phyloP scores from a whole-genome alignment of 2,329 filamentous ascomycete species.

The Botrytis pseudocinerea region DNA sequence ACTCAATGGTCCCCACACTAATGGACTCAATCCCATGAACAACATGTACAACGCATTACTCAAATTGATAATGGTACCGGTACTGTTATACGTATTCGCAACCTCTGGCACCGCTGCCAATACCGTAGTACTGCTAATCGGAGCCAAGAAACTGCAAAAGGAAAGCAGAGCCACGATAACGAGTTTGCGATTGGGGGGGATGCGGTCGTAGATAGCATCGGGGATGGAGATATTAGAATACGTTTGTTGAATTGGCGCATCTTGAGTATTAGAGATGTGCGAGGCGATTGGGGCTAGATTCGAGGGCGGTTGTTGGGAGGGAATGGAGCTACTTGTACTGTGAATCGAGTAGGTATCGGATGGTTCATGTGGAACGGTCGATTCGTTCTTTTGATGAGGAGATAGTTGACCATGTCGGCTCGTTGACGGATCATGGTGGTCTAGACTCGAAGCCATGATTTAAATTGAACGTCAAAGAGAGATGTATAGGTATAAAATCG shows the following conservation, averaged over 20 bases:
- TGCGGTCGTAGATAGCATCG: slow-evolving; percentile 63
- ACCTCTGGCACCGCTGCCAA: slow-evolving; percentile 75
- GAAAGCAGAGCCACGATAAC: slow-evolving; percentile 69
- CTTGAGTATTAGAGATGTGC: slow-evolving; percentile 37
- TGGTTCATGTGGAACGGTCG: not conserved
- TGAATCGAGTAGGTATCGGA: slow-evolving; percentile 10
- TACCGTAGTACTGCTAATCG: slow-evolving; percentile 72
- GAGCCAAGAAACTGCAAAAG: slow-evolving; percentile 74
- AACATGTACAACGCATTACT: slow-evolving; percentile 75
- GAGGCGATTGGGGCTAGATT: slow-evolving; percentile 30
- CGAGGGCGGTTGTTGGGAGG: slow-evolving; percentile 17
- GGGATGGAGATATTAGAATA: slow-evolving; percentile 36
- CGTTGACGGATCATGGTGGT: not conserved
- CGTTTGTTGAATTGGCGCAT: slow-evolving; percentile 37
- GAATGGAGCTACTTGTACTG: slow-evolving; percentile 10
- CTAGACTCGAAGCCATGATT: slow-evolving; percentile 7
- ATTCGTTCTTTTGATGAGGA: not conserved
- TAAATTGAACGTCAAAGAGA: not conserved
- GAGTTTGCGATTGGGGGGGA: slow-evolving; percentile 62
- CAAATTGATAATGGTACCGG: slow-evolving; percentile 68
- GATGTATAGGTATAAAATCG: not conserved
- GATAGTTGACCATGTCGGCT: not conserved
- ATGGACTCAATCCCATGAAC: slow-evolving; percentile 70
- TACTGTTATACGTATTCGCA: slow-evolving; percentile 62
- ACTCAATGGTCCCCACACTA: slow-evolving; percentile 72